A percentile compares a stretch with the other conserved stretches of the same genome.
Conservation (phyloP, 768 basidiomycete genomes). For the Agaricus sinodeliciosus region DNA sequence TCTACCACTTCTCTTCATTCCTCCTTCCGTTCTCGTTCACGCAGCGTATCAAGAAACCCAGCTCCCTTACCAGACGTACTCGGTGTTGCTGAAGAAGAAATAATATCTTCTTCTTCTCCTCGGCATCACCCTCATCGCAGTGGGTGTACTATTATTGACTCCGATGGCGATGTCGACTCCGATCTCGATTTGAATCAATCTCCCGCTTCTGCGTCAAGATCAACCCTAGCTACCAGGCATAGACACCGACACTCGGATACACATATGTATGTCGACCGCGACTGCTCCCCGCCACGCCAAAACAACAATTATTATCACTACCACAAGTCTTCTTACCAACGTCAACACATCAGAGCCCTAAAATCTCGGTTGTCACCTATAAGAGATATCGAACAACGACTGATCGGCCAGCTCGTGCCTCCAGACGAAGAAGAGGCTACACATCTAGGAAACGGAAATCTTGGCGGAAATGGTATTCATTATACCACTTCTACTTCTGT, state of each 20-base stretch:
- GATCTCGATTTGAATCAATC: background rate
- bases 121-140: background rate
- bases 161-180: background rate
- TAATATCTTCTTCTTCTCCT: constrained; percentile 6
- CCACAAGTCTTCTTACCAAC: constrained; percentile 16
- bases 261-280: background rate
- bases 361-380: constrained; percentile 60
- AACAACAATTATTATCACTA: constrained; percentile 14
- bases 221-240: background rate
- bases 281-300: constrained; percentile 6
- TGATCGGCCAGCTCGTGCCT: constrained; percentile 66
- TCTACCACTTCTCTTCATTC: constrained; percentile 27
- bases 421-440: constrained; percentile 56
- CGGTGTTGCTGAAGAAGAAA: constrained; percentile 13
- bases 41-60: constrained; percentile 26
- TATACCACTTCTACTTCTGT: constrained; percentile 11
- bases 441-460: constrained; percentile 20
- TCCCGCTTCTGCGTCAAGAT: background rate
- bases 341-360: constrained; percentile 45
- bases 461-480: constrained; percentile 17
- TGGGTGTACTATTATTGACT: background rate
- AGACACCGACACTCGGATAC: background rate
- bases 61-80: constrained; percentile 16
- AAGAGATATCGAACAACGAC: constrained; percentile 59
- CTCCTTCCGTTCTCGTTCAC: constrained; percentile 27